These are phyloP conservation scores for Areca catechu DNA, from an alignment of 176 grass and related monocot genomes.

Conservation along the genomic window DNA sequence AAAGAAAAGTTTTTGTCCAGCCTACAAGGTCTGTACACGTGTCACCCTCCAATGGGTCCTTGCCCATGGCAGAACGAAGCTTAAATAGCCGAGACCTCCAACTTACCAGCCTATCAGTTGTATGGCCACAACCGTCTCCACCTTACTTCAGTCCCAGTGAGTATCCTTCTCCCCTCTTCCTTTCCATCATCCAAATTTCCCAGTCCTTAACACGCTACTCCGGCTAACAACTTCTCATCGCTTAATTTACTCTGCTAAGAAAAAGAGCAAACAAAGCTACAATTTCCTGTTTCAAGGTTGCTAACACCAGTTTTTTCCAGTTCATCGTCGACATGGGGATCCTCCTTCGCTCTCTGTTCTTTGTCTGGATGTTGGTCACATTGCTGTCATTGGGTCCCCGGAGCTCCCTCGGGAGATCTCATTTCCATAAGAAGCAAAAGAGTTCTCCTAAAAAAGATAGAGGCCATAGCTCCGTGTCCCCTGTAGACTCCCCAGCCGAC, in stretches of 20 bases:
- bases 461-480: neutral
- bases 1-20: neutral
- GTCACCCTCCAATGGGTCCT: constrained; percentile 17
- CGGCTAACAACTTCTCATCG: too few relatives aligned
- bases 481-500: constrained; percentile 11
- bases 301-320: neutral
- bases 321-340: constrained; percentile 9
- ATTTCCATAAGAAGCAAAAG: constrained; percentile 53
- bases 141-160: neutral
- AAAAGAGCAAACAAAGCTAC: too few relatives aligned
- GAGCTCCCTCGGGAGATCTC: constrained; percentile 39
- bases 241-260: too few relatives aligned
- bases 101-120: constrained; percentile 4
- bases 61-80: neutral
- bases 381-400: constrained; percentile 16
- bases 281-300: too few relatives aligned
- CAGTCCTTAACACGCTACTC: too few relatives aligned
- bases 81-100: constrained; percentile 25
- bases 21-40: constrained; percentile 10
- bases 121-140: too few relatives aligned
- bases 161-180: neutral
- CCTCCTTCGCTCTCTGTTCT: constrained; percentile 2
- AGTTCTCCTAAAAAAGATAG: constrained; percentile 11
- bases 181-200: neutral
- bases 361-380: constrained; percentile 8